These are phyloP conservation scores for Lactarius akahatsu DNA, from an alignment of 768 basidiomycete species.

Conservation along the genomic window DNA sequence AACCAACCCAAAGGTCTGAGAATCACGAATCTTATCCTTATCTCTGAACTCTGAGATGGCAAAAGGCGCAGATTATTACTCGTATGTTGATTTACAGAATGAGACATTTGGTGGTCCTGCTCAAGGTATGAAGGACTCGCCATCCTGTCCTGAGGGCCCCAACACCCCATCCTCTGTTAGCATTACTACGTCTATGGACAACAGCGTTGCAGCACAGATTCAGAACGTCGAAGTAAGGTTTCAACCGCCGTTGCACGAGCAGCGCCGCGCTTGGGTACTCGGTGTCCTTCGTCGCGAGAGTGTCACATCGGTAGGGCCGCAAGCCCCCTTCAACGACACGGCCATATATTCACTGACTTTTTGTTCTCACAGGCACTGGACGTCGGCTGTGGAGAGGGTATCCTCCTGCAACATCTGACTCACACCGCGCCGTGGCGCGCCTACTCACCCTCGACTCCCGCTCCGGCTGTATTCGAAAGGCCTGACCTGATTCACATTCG, in stretches of 20 bases:
- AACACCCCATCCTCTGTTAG: not conserved
- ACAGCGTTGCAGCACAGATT: not conserved
- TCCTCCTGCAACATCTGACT: conserved; percentile 64
- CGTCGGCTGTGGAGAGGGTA: conserved; percentile 82
- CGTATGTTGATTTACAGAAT: not conserved
- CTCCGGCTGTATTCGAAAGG: conserved; percentile 15
- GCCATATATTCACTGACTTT: not conserved
- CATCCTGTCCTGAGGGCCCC: not conserved
- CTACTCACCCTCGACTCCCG: conserved; percentile 35
- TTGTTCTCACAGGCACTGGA: conserved; percentile 60
- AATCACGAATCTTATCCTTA: conserved; percentile 5
- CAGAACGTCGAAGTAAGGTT: conserved; percentile 48
- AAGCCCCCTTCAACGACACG: not conserved
- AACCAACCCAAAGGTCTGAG: not conserved
- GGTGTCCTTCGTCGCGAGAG: conserved; percentile 57
- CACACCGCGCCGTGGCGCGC: conserved; percentile 72
- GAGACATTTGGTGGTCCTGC: not conserved
- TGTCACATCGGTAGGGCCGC: conserved; percentile 46
- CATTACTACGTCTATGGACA: conserved; percentile 3
- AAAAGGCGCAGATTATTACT: not conserved
- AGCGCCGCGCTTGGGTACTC: conserved; percentile 71
- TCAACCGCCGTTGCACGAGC: conserved; percentile 64
- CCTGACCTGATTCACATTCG: conserved; percentile 57
- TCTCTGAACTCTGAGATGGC: not conserved
- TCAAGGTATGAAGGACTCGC: conserved; percentile 10